Percentiles rank a stretch among this genome's conserved stretches.
These are phyloP conservation scores for Aureobasidium sp. DNA, from an alignment of 2,329 filamentous ascomycete species.

Conservation along the genomic window DNA sequence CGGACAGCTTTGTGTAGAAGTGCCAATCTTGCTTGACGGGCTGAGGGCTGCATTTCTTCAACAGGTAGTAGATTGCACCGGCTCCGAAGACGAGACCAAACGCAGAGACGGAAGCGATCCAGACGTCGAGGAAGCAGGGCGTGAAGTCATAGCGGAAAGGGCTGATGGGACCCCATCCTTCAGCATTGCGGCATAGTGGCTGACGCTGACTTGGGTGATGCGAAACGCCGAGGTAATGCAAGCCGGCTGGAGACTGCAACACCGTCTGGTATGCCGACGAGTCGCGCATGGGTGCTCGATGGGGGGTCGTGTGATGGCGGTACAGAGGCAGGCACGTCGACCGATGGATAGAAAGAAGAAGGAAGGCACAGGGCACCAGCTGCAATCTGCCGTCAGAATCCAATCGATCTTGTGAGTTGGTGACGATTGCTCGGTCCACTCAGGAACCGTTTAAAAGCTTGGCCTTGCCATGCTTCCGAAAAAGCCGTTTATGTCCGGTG, in stretches of 20 bases:
- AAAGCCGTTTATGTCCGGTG: background rate
- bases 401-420: background rate
- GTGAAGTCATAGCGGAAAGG: conserved; percentile 86
- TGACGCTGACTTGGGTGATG: conserved; percentile 33
- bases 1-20: conserved; percentile 80
- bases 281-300: conserved; percentile 7
- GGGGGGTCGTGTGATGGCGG: background rate
- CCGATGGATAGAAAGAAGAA: conserved; percentile 1
- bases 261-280: conserved; percentile 7
- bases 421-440: conserved; percentile 1
- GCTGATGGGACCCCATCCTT: conserved; percentile 94
- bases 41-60: conserved; percentile 58
- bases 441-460: conserved; percentile 4
- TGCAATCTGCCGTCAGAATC: conserved; percentile 3
- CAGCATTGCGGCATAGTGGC: conserved; percentile 75
- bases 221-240: conserved; percentile 11
- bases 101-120: conserved; percentile 66
- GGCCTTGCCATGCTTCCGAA: background rate
- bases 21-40: conserved; percentile 76
- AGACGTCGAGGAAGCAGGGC: conserved; percentile 92
- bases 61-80: conserved; percentile 69
- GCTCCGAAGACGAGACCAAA: conserved; percentile 73
- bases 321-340: background rate
- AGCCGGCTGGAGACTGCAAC: background rate
- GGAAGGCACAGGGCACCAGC: background rate